Base-by-base conservation (phyloP, 805 yeast species). In the Teunomyces kruisii region DNA sequence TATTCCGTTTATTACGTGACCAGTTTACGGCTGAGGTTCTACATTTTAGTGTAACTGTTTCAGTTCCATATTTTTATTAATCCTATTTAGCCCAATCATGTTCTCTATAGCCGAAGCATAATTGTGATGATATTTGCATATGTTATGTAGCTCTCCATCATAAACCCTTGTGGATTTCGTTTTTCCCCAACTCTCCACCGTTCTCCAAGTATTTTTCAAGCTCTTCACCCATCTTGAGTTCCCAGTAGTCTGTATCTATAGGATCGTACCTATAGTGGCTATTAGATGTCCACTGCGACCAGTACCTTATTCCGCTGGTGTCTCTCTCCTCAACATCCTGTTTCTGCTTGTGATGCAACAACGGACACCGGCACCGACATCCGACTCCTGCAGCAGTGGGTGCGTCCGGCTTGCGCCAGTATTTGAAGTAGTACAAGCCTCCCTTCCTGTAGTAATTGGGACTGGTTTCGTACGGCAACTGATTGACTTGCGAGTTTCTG, bases 341-440 rank as follows among this genome's bases (percentile, higher is more conserved):
- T 12, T 9, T 35, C 9, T 3, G 6, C 28, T 13, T 35, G 3
- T 35, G 38, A 17, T 35, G 38, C 22, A 39, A 24, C 16, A 35
- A 30, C 4, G 88, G 96, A 65, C 98, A 91, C 50, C 77, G 74
- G 64, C 98, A 91, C 32, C 96, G 70, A 62, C 98, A 91, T 1
- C 97, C 97, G 6, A 81, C 81, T 1, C 96, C 79, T 42, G 63
- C 58, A 6, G 59, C 64, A 14, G 53, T 59, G 6, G 69, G 70
- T 27, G 29, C 46, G 42, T 69, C 68, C 3, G 70, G 67, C 4
- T 40, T 47, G 37, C 55, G 50, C 67, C 65, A 62, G 27, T 53
- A 58, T 70, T 80, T 44, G 62, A 64, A 35, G 7, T 10, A 10
- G 9, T 35, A 42, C 31, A 13, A 8, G 6, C 14, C 30, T 10